Evolutionary conservation across 1,139 yeast genomes (phyloP).

Genomic region (Suhomyces taliae): DNA sequence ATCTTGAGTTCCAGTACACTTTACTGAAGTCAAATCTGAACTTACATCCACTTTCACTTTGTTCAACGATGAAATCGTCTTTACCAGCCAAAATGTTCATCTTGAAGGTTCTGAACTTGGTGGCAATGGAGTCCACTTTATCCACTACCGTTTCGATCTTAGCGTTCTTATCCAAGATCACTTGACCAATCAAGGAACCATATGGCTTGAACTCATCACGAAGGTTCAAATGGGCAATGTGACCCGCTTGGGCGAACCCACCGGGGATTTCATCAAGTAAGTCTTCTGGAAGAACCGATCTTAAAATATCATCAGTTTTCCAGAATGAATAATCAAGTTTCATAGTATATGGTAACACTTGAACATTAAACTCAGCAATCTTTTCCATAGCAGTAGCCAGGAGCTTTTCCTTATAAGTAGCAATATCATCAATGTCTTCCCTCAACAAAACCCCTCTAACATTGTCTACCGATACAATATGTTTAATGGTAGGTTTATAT

Average conservation of each 20-base stretch:
- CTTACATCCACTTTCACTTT: constrained; percentile 81
- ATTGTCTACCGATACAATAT: constrained; percentile 53
- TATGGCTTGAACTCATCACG: constrained; percentile 84
- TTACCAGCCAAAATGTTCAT: constrained; percentile 94
- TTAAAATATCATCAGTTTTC: constrained; percentile 83
- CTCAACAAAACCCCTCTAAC: constrained; percentile 63
- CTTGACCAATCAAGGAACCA: constrained; percentile 81
- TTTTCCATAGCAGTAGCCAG: constrained; percentile 42
- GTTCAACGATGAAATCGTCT: constrained; percentile 74
- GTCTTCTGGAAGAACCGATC: constrained; percentile 73
- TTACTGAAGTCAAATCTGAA: constrained; percentile 88
- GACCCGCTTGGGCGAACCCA: constrained; percentile 94
- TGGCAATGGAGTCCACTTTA: constrained; percentile 82
- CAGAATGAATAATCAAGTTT: constrained; percentile 73
- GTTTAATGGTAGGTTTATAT: constrained; percentile 62
- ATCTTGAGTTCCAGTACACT: constrained; percentile 96
- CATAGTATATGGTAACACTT: constrained; percentile 54
- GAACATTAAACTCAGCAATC: constrained; percentile 48
- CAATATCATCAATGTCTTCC: constrained; percentile 46
- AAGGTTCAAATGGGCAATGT: constrained; percentile 89
- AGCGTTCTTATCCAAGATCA: constrained; percentile 81
- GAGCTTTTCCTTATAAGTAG: constrained; percentile 40
- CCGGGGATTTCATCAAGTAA: constrained; percentile 75
- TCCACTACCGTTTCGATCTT: constrained; percentile 90
- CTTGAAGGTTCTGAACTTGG: constrained; percentile 85